These are phyloP conservation scores for Gentiana macrophylla DNA, from an alignment of 257 asterid genomes.

Conservation along the genomic window DNA sequence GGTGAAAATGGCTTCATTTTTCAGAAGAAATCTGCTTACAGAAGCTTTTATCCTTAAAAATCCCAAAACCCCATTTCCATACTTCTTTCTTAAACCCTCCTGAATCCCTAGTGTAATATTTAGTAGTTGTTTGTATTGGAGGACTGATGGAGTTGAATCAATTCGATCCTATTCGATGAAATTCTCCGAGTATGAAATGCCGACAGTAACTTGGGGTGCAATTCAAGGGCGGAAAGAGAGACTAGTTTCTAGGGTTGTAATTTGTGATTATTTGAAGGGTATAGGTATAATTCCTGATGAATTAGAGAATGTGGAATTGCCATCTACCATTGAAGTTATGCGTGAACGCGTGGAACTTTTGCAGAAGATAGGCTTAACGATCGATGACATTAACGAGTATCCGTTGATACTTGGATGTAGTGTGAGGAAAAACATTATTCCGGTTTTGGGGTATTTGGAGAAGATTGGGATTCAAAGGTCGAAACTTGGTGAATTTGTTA, in stretches of 20 bases:
- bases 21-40: conserved; percentile 28
- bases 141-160: conserved; percentile 2
- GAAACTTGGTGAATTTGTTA: conserved; percentile 71
- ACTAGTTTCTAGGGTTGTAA: conserved; percentile 69
- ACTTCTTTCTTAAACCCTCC: conserved; percentile 32
- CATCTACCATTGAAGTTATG: conserved; percentile 87
- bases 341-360: conserved; percentile 77
- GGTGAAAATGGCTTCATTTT: conserved; percentile 32
- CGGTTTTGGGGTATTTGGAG: conserved; percentile 75
- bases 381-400: conserved; percentile 78
- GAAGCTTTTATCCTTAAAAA: conserved; percentile 16
- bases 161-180: conserved; percentile 35
- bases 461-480: conserved; percentile 76
- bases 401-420: conserved; percentile 90
- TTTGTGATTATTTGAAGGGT: conserved; percentile 72
- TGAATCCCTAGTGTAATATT: conserved; percentile 33
- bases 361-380: conserved; percentile 70
- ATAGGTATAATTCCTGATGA: conserved; percentile 82
- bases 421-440: conserved; percentile 70
- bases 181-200: conserved; percentile 84
- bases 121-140: neutral
- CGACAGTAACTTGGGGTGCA: conserved; percentile 84
- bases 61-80: conserved; percentile 9
- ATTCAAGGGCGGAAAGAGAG: conserved; percentile 44
- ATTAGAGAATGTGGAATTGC: conserved; percentile 68